Base-by-base conservation (phyloP, 2,329 filamentous ascomycete genomes). In the Sporothrix globosa region DNA sequence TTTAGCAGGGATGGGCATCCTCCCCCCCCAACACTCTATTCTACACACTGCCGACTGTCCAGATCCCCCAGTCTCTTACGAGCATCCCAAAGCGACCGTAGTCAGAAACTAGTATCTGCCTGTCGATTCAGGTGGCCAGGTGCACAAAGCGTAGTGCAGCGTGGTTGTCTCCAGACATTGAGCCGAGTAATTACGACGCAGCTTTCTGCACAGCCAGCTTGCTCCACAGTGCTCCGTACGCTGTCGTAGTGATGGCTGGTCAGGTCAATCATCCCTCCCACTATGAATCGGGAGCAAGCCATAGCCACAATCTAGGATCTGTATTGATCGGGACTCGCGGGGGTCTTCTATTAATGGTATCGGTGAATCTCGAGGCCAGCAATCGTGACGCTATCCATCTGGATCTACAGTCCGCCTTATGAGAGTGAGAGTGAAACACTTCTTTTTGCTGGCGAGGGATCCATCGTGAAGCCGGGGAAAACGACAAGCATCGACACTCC, bases 321-420 rank as follows among this genome's bases (percentile, higher is more conserved):
- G 63, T 34, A 7, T 34, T 34, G 34, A 34, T 34, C 34, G 34
- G 34, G 34, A 34, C 34, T 34, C 34, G 34, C 34, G 34, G 34
- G 34, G 34, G 34, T 34, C 39, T 58, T 67, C 63, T 67, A 67
- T 67, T 67, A 27, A 53, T 50, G 63, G 44, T 24, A 30, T 61
- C 56, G 56, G 39, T 61, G 39, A 13, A 44, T 61, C 56, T 61
- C 56, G 34, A 19, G n/a, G 34, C 34, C 34, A 34, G 1, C 34
- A 7, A 34, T 34, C 34, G 34, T 34, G 34, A 34, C 34, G 34
- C 34, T 34, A 61, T 61, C 34, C n/a, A 61, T 44, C 56, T 56
- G 27, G 56, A 60, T 60, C 56, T 39, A 41, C 54, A 58, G 34
- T 52, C 7, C 50, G 30, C 54, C 54, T 34, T 34, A 34, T 6